Percentiles rank a stretch among this genome's conserved stretches.
These are phyloP conservation scores for Kwoniella dejecticola DNA, from an alignment of 768 basidiomycete genomes.

Conservation along the genomic window DNA sequence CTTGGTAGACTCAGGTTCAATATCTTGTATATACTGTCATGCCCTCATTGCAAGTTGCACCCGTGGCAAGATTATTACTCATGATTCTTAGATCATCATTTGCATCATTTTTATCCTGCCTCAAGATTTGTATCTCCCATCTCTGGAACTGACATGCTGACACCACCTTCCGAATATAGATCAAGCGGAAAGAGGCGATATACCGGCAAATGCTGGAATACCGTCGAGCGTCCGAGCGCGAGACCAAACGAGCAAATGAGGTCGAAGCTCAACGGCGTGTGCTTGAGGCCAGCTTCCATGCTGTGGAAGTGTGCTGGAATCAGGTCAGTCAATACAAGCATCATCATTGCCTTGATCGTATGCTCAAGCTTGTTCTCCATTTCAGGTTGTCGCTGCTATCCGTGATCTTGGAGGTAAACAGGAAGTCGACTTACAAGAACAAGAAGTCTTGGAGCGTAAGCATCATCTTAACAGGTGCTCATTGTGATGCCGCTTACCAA, in stretches of 20 bases:
- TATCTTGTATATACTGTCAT: neutral
- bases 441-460: slow-evolving; percentile 40
- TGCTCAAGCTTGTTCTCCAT: neutral
- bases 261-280: slow-evolving; percentile 41
- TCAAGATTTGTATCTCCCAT: no score
- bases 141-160: no score
- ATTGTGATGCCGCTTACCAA: neutral
- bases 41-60: no score
- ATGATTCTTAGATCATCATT: no score
- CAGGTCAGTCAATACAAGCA: slow-evolving; percentile 32
- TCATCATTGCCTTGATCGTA: no score
- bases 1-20: neutral
- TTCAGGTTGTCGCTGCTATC: slow-evolving; percentile 42
- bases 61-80: no score
- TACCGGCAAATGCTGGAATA: slow-evolving; percentile 53
- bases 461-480: neutral
- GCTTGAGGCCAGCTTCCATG: slow-evolving; percentile 43
- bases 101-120: no score
- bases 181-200: slow-evolving; percentile 48
- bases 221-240: slow-evolving; percentile 41
- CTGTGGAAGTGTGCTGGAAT: slow-evolving; percentile 50
- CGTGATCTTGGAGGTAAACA: slow-evolving; percentile 32
- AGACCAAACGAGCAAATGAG: slow-evolving; percentile 38
- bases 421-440: slow-evolving; percentile 9
- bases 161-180: neutral